A percentile compares a stretch with the other conserved stretches of the same genome.
Evolutionary conservation across 2,329 filamentous ascomycete genomes (phyloP).

Genomic region (Pseudogymnoascus sp.): DNA sequence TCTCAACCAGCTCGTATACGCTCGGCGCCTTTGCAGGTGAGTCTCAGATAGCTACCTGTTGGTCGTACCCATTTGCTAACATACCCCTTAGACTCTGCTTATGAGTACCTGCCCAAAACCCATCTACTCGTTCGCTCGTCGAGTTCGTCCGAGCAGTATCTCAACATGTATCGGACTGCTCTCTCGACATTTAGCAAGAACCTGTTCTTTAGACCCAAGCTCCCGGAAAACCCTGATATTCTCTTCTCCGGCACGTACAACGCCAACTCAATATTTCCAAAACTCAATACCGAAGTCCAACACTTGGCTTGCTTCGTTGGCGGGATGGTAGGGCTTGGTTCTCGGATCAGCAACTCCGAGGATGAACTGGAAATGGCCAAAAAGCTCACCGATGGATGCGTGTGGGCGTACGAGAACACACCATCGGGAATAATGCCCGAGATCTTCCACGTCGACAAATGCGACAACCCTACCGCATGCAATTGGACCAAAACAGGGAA

Average conservation of each 20-base stretch:
- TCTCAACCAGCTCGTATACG: constrained; percentile 27
- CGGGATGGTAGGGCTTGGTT: constrained; percentile 63
- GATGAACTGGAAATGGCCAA: constrained; percentile 51
- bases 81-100: constrained; percentile 42
- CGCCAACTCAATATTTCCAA: constrained; percentile 16
- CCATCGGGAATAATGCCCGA: constrained; percentile 58
- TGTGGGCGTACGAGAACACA: constrained; percentile 55
- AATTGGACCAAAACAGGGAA: constrained; percentile 20
- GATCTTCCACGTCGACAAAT: constrained; percentile 37
- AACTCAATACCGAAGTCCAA: constrained; percentile 41
- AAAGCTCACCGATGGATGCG: constrained; percentile 56
- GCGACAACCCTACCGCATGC: constrained; percentile 21
- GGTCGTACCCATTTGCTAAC: constrained; percentile 16
- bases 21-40: constrained; percentile 43
- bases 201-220: constrained; percentile 65
- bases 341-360: constrained; percentile 51
- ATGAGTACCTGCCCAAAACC: constrained; percentile 57
- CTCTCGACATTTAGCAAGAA: constrained; percentile 55
- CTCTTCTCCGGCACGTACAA: constrained; percentile 47
- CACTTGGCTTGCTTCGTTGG: constrained; percentile 68
- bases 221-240: constrained; percentile 54
- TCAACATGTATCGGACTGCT: constrained; percentile 55
- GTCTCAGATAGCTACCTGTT: neutral
- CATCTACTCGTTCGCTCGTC: constrained; percentile 53
- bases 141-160: constrained; percentile 55